phyloP scores from a whole-genome alignment of 768 basidiomycete genomes.

The Russula virescens region DNA sequence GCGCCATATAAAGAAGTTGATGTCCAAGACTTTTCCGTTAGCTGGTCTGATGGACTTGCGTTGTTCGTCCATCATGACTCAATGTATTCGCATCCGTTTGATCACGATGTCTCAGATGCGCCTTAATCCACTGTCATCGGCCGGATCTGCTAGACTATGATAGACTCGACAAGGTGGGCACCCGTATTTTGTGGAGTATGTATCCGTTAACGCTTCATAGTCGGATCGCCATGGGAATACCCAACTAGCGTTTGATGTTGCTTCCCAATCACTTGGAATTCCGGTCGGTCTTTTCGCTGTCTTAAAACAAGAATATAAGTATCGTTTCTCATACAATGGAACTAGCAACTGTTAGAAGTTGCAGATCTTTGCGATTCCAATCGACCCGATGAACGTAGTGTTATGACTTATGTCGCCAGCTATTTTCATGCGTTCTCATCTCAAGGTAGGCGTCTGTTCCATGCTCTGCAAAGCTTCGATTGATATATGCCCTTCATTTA shows the following conservation, averaged over 20 bases:
- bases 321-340: constrained; percentile 9
- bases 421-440: constrained; percentile 98
- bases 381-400: constrained; percentile 92
- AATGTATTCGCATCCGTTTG: background rate
- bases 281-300: constrained; percentile 48
- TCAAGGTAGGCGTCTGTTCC: constrained; percentile 59
- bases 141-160: constrained; percentile 93
- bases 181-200: background rate
- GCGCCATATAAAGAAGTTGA: constrained; percentile 85
- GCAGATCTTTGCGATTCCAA: constrained; percentile 85
- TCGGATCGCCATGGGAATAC: constrained; percentile 79
- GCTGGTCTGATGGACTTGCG: constrained; percentile 94
- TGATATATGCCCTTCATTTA: background rate
- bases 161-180: constrained; percentile 69
- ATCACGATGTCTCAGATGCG: constrained; percentile 59
- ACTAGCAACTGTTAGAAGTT: constrained; percentile 90
- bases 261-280: constrained; percentile 83
- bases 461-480: background rate
- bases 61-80: constrained; percentile 52
- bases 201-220: constrained; percentile 34
- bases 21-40: constrained; percentile 87
- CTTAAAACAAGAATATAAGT: background rate
- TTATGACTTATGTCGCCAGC: constrained; percentile 97
- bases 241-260: constrained; percentile 78
- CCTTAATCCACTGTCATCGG: constrained; percentile 94